phyloP scores from a whole-genome alignment of 352 stramenopile species.

The Ophiocytium majus region DNA sequence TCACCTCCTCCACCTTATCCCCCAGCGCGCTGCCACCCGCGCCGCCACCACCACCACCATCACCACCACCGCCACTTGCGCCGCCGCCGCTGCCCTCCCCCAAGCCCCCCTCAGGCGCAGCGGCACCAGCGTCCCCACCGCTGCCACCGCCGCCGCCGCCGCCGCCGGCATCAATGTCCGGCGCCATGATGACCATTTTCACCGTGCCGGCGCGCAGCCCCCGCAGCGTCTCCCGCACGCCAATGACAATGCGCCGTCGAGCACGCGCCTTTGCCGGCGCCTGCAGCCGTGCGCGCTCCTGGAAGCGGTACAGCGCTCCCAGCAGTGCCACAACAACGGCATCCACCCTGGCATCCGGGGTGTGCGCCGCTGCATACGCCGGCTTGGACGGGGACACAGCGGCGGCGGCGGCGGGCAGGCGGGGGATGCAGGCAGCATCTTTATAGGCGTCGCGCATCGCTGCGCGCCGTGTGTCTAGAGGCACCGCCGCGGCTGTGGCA shows the following conservation, averaged over 20 bases:
- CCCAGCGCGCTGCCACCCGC: conserved; percentile 68
- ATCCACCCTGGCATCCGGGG: neutral
- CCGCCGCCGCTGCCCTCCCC: neutral
- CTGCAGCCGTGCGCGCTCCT: conserved; percentile 70
- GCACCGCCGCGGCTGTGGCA: no score
- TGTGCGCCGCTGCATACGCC: neutral
- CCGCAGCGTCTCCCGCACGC: conserved; percentile 80
- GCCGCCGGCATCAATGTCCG: conserved; percentile 74
- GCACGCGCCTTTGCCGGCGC: conserved; percentile 68
- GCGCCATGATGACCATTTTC: conserved; percentile 79
- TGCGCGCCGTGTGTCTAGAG: neutral
- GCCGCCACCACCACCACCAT: neutral
- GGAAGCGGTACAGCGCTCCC: conserved; percentile 16
- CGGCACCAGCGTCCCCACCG: no score
- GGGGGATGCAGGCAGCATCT: neutral
- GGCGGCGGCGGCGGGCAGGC: no score
- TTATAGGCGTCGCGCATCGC: neutral
- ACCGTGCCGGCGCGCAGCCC: conserved; percentile 64
- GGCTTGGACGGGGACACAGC: no score
- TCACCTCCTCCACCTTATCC: conserved; percentile 74
- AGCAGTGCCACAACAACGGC: neutral
- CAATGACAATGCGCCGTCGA: conserved; percentile 77
- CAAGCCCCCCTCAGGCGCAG: no score
- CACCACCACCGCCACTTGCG: neutral
- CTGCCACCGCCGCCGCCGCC: conserved; percentile 19